These are phyloP conservation scores for Chlorella sorokiniana DNA, from an alignment of 139 green algal species.

Conservation along the genomic window DNA sequence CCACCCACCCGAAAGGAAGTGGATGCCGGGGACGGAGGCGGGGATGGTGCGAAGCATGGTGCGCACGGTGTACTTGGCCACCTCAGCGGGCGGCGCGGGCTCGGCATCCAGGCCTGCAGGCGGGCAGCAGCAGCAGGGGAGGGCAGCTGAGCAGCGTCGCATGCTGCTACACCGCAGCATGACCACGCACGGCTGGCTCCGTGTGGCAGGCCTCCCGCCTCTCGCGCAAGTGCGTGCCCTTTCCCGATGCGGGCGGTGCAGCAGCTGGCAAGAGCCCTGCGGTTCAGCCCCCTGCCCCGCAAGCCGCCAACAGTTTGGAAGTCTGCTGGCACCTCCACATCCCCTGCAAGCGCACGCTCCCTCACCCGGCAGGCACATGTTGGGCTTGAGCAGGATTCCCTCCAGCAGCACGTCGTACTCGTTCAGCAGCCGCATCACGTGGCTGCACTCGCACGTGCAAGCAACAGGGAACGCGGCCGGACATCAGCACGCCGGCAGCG, in stretches of 20 bases:
- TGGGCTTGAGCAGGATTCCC: slow-evolving; percentile 94
- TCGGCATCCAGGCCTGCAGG: slow-evolving; percentile 62
- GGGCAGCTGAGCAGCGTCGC: background rate
- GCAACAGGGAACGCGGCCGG: background rate
- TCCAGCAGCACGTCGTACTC: slow-evolving; percentile 90
- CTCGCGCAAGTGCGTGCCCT: no score
- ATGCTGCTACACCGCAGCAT: background rate
- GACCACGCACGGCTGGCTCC: no score
- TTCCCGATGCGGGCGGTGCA: no score
- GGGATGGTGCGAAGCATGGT: slow-evolving; percentile 85
- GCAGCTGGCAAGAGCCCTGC: no score
- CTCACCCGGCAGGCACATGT: slow-evolving; percentile 82
- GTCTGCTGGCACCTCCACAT: no score
- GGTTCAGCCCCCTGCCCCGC: background rate
- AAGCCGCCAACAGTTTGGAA: no score
- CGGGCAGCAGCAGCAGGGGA: background rate
- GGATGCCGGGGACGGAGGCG: slow-evolving; percentile 43
- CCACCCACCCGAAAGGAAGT: slow-evolving; percentile 54
- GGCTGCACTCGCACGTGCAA: slow-evolving; percentile 60
- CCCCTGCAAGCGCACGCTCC: background rate
- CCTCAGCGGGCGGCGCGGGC: slow-evolving; percentile 57
- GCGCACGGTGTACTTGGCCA: slow-evolving; percentile 81
- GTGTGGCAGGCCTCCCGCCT: no score
- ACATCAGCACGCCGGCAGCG: no score
- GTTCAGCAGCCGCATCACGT: slow-evolving; percentile 86